Evolutionary conservation across 75 land plant genomes (phyloP).

Genomic region (Cupressus sempervirens): DNA sequence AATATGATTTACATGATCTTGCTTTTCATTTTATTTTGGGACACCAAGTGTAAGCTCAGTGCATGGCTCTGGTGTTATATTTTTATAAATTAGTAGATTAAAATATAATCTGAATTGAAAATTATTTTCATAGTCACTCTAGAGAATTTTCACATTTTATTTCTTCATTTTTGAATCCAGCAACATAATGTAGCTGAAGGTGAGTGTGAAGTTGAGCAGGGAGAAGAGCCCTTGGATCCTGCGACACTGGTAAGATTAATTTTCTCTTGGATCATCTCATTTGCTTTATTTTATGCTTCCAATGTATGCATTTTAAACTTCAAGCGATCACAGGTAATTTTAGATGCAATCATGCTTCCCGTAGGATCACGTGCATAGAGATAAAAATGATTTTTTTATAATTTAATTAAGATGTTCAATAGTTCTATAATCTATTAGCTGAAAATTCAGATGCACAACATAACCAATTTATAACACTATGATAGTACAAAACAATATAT

Average conservation of each 20-base stretch:
- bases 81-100: neutral
- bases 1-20: neutral
- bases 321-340: neutral
- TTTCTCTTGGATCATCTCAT: neutral
- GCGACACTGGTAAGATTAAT: conserved; percentile 7
- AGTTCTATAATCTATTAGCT: neutral
- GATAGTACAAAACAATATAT: neutral
- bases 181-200: neutral
- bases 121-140: neutral
- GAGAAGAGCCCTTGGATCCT: neutral
- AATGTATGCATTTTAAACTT: neutral
- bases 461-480: neutral
- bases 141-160: neutral
- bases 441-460: neutral
- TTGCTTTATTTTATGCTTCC: neutral
- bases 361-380: neutral
- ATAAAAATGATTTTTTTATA: too few species aligned
- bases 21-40: neutral
- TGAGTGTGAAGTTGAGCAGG: neutral
- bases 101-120: neutral
- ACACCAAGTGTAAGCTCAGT: neutral
- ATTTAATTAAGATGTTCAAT: neutral
- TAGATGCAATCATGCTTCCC: neutral
- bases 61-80: neutral
- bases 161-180: neutral